These are phyloP conservation scores for Dothideomycetes sp. DNA, from an alignment of 2,329 filamentous ascomycete species.

Conservation along the genomic window DNA sequence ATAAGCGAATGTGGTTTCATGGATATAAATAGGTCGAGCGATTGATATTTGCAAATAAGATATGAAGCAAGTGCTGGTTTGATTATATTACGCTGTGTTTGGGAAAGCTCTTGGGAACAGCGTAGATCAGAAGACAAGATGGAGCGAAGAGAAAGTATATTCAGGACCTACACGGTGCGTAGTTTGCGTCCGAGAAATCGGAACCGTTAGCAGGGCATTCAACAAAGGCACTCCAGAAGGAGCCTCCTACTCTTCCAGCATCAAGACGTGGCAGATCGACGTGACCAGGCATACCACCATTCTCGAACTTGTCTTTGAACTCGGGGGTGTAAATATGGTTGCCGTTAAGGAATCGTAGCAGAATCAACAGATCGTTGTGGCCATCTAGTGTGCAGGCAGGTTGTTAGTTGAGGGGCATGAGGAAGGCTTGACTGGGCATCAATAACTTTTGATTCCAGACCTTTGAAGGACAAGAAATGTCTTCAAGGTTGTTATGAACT, in stretches of 20 bases:
- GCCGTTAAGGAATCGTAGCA: conserved; percentile 53
- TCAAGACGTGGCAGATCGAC: conserved; percentile 70
- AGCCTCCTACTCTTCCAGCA: conserved; percentile 62
- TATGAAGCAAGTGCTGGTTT: too few relatives aligned
- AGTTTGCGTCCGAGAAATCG: conserved; percentile 64
- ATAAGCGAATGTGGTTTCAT: background rate
- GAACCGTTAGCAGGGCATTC: conserved; percentile 62
- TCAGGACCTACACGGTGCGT: conserved; percentile 47
- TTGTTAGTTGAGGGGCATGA: background rate
- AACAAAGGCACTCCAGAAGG: conserved; percentile 87
- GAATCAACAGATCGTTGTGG: conserved; percentile 76
- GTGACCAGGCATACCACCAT: conserved; percentile 57
- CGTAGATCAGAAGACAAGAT: too few relatives aligned
- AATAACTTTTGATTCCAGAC: background rate
- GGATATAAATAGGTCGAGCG: too few relatives aligned
- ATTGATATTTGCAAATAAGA: too few relatives aligned
- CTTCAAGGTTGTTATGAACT: background rate
- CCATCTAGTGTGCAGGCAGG: conserved; percentile 51
- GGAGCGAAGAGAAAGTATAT: background rate
- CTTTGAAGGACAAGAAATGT: background rate
- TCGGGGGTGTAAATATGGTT: conserved; percentile 68
- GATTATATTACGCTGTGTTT: too few relatives aligned
- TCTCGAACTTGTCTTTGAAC: conserved; percentile 64
- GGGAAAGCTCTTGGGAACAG: too few relatives aligned
- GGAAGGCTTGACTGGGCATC: background rate